Evolutionary conservation across 352 stramenopile species (phyloP).

Genomic region (Phytophthora pistaciae): DNA sequence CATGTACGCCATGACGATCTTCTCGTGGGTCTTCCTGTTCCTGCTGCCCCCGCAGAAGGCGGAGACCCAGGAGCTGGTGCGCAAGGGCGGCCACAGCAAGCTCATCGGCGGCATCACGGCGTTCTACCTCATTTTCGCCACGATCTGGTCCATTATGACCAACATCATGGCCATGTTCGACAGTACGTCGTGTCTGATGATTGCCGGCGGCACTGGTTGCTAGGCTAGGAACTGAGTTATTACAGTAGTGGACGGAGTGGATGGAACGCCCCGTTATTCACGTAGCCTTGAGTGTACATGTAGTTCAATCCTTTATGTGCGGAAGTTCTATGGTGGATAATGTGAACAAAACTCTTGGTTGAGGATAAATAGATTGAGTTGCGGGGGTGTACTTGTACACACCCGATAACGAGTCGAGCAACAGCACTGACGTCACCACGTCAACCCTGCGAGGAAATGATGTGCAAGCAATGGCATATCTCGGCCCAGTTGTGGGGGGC

Average conservation of each 20-base stretch:
- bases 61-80: conserved; percentile 15
- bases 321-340: not conserved
- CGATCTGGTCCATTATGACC: conserved; percentile 16
- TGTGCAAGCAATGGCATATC: not conserved
- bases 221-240: not conserved
- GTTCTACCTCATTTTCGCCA: conserved; percentile 16
- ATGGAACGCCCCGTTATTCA: too few species aligned
- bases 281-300: not conserved
- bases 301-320: not conserved
- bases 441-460: not conserved
- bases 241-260: not conserved
- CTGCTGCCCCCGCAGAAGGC: conserved; percentile 13
- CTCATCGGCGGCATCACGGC: conserved; percentile 9
- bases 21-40: conserved; percentile 21
- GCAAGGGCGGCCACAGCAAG: conserved; percentile 15
- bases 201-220: conserved; percentile 11
- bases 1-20: conserved; percentile 19
- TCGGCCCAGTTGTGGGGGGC: not conserved
- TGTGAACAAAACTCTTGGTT: too few species aligned
- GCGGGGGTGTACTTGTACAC: too few species aligned
- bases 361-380: too few species aligned
- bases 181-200: conserved; percentile 17
- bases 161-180: conserved; percentile 26
- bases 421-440: too few species aligned
- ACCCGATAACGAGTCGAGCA: too few species aligned